Base-by-base conservation (phyloP, 2,329 filamentous ascomycete species). In the Colletotrichum sp. region DNA sequence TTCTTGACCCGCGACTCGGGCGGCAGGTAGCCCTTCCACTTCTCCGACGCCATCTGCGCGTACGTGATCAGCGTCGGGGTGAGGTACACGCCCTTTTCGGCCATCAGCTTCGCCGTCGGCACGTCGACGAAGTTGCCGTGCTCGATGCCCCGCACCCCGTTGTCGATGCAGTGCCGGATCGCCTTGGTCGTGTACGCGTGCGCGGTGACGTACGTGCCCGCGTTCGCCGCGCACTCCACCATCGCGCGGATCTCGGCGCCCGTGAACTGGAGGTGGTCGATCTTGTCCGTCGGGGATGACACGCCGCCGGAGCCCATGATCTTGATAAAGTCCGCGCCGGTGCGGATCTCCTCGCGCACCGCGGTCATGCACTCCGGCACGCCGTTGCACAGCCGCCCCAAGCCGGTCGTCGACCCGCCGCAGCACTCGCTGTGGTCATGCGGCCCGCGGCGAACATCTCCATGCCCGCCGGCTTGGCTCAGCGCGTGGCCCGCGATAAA, bases 221-320 rank as follows among this genome's bases (percentile, higher is more conserved):
- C 82, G 72, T 89, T 87, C 7, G 80, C 82, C 0, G 90, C 90
- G 6, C 88, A 87, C 36, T 86, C 87, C 3, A 85, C 84, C 64
- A 92, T 90, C 5, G 91, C 90, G 39, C 83, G 83, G 69, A 93
- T 89, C 83, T 93, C 91, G 24, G 87, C 88, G 0, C 85, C 82
- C 0, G 90, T 90, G 82, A 92, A 93, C 80, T 93, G 91, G 7
- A 89, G 82, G 78, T 88, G 86, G 9, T 88, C 86, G 16, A 92
- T 82, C 63, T 83, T 84, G 78, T 92, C 91, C 0, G 90, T 91
- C 0, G 90, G 90, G 16, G 86, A 89, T 0, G 88, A 86, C 2
- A 93, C 90, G 16, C 91, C 91, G 2, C 91, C 91, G 8, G 87
- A 87, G 1, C 85, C 85, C 90, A 92, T 92, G 77, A 93, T 90